These are phyloP conservation scores for Suhomyces canberraensis DNA, from an alignment of 805 yeast genomes.

Conservation along the genomic window DNA sequence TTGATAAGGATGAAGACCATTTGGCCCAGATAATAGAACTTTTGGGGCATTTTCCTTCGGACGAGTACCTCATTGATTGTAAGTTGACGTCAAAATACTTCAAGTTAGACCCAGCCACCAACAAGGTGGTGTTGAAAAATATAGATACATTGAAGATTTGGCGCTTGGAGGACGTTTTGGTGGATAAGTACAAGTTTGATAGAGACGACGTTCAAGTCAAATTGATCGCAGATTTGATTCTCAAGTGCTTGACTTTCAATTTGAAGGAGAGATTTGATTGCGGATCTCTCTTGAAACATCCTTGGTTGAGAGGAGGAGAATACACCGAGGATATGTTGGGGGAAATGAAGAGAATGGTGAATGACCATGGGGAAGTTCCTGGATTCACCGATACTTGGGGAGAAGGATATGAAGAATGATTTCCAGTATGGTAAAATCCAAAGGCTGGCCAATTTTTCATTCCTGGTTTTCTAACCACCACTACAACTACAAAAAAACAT, in stretches of 20 bases:
- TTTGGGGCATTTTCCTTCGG: slow-evolving; percentile 39
- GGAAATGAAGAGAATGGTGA: slow-evolving; percentile 21
- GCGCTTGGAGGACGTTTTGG: slow-evolving; percentile 47
- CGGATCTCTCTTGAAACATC: slow-evolving; percentile 50
- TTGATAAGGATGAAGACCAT: slow-evolving; percentile 58
- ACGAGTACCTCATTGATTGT: slow-evolving; percentile 40
- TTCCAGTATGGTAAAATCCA: too few relatives aligned
- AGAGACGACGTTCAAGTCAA: slow-evolving; percentile 28
- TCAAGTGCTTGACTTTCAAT: slow-evolving; percentile 48
- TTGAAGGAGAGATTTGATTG: slow-evolving; percentile 53
- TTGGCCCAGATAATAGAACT: slow-evolving; percentile 60
- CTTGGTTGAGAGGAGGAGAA: slow-evolving; percentile 39
- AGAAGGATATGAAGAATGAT: background rate
- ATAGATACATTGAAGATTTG: slow-evolving; percentile 50
- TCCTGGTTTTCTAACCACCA: too few relatives aligned
- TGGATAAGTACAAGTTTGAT: slow-evolving; percentile 47
- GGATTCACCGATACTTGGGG: slow-evolving; percentile 30
- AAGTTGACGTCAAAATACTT: slow-evolving; percentile 39
- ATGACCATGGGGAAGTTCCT: slow-evolving; percentile 24
- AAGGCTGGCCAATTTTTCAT: too few relatives aligned
- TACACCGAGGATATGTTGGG: slow-evolving; percentile 6
- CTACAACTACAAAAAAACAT: too few relatives aligned
- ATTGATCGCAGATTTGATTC: slow-evolving; percentile 45
- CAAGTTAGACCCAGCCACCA: slow-evolving; percentile 24
- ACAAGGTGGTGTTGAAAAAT: slow-evolving; percentile 35